Base-by-base conservation (phyloP, 768 basidiomycete species). In the Agaricus sinodeliciosus region DNA sequence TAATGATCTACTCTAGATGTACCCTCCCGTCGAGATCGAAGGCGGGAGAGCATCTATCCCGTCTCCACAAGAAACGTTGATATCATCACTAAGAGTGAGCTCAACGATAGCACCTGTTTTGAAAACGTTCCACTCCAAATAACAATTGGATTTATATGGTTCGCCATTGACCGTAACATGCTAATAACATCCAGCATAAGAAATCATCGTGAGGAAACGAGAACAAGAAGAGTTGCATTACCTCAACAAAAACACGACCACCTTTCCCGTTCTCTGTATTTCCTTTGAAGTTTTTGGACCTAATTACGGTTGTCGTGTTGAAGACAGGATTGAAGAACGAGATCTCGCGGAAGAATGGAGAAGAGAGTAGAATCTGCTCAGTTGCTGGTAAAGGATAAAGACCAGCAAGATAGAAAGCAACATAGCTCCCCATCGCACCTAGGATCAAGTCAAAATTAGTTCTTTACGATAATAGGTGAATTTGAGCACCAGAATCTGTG, bases 381-480 rank as follows among this genome's bases (percentile, higher is more conserved):
- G 83, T 85, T 15, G 80, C 80, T 0, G 83, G 82, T 2, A 85
- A 64, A 7, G 82, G 83, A 57, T 85, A 85, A 62, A 85, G 59
- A 2, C 83, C 83, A 0, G 74, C 71, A 4, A 84, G 69, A 60
- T 78, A 80, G 65, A 82, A 84, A 2, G 73, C 69, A 2, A 72
- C 79, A 51, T 78, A 85, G 56, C 78, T 80, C 9, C 70, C 83
- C 83, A 85, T 83, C 0, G 82, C 83, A 48, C 82, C 81, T 69
- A 40, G 1, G 59, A 57, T 31, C 26, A 25, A 13, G 54, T 59
- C 58, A n/a, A 41, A 44, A 45, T 13, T 28, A 31, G 11, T 19
- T 2, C 25, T 13, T n/a, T 22, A 15, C 13, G 11, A n/a, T 2
- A 18, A 42, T 27, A 13, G 44, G 9, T 12, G 34, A 22, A 16